phyloP scores from a whole-genome alignment of 192 early-diverging fungal species.

The Entomortierella chlamydospora region DNA sequence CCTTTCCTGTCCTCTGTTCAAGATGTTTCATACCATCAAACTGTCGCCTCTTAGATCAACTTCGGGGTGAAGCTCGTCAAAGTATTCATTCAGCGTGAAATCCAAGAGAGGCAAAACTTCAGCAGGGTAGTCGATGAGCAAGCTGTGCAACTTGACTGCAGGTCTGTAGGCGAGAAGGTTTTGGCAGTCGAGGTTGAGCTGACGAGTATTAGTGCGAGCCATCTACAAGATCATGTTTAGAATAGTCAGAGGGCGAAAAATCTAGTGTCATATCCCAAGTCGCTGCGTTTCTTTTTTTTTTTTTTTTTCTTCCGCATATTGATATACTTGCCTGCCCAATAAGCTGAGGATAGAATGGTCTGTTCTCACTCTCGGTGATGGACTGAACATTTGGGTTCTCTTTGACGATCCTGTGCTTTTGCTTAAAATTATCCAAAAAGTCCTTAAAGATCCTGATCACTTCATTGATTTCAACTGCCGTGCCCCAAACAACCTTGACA shows the following conservation, averaged over 20 bases:
- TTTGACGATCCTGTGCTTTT: slow-evolving; percentile 63
- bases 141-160: slow-evolving; percentile 80
- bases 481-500: slow-evolving; percentile 87
- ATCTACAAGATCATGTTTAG: slow-evolving; percentile 59
- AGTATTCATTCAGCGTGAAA: slow-evolving; percentile 82
- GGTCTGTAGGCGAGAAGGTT: slow-evolving; percentile 81
- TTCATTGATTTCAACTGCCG: slow-evolving; percentile 90
- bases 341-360: slow-evolving; percentile 84
- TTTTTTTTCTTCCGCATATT: not conserved
- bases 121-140: slow-evolving; percentile 92
- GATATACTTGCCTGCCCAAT: slow-evolving; percentile 61
- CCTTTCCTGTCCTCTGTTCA: not conserved
- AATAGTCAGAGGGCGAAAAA: not conserved
- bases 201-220: slow-evolving; percentile 69
- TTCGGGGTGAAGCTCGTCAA: slow-evolving; percentile 74
- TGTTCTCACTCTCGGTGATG: slow-evolving; percentile 59
- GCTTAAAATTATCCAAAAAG: slow-evolving; percentile 82
- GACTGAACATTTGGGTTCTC: slow-evolving; percentile 18
- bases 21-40: slow-evolving; percentile 58
- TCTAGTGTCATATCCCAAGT: too few species aligned
- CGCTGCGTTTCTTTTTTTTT: not conserved
- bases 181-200: slow-evolving; percentile 90
- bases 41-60: slow-evolving; percentile 69
- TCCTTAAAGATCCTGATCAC: slow-evolving; percentile 81
- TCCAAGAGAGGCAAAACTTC: slow-evolving; percentile 97